Evolutionary conservation across 305 asterid species (phyloP).

Genomic region (Ajuga reptans): DNA sequence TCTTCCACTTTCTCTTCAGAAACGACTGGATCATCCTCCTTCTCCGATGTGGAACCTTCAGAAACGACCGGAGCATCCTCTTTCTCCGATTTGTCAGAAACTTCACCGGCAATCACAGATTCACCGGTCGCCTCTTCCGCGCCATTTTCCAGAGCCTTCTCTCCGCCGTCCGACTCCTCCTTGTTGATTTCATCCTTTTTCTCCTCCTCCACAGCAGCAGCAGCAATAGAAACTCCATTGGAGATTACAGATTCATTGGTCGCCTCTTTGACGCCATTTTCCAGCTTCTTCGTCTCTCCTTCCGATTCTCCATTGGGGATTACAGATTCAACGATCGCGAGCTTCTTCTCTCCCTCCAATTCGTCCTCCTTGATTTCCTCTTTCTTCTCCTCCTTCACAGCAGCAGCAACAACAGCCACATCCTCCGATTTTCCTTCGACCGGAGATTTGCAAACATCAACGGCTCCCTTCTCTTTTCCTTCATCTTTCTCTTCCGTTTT

Average conservation of each 20-base stretch:
- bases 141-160: no score
- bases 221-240: no score
- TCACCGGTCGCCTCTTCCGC: no score
- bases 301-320: slow-evolving; percentile 5
- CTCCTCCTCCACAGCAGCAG: no score
- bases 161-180: no score
- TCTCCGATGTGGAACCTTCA: no score
- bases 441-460: slow-evolving; percentile 12
- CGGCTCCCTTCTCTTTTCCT: slow-evolving; percentile 19
- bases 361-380: slow-evolving; percentile 20
- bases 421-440: not conserved
- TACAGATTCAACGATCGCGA: no score
- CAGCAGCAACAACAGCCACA: not conserved
- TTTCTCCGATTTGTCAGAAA: no score
- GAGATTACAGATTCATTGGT: no score
- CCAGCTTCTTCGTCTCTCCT: slow-evolving; percentile 9
- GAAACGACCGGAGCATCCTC: not conserved
- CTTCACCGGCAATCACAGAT: no score
- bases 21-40: not conserved
- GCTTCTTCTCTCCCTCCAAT: slow-evolving; percentile 15
- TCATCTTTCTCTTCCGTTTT: slow-evolving; percentile 8
- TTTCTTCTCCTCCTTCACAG: slow-evolving; percentile 12
- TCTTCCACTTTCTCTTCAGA: not conserved
- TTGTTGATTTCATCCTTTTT: no score
- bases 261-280: not conserved